Evolutionary conservation across 495 filamentous ascomycete species (phyloP), one percentile per base, ranked within the genome.

Genomic region (Viridothelium virens): DNA sequence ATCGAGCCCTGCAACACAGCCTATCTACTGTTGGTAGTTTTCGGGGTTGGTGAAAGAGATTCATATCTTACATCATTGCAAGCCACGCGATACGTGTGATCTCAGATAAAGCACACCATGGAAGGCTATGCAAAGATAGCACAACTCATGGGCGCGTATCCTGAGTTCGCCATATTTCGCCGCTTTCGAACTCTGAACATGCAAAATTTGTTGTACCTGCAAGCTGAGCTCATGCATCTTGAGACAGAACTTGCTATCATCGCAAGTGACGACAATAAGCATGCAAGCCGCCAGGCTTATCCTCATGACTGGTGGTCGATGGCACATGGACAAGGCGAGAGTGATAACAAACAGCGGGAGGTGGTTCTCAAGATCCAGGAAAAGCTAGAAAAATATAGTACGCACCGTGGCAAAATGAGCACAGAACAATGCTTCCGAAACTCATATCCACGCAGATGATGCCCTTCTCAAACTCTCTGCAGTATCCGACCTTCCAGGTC

Each of bases 171-270:
- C 25, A 69, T 69, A 12, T 61, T 63, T 56, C 37, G 67, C 11
- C 63, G 63, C 9, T 69, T 69, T 39, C 50, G 63, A 16, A 18
- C 53, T 10, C 38, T 69, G 31, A 69, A 69, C 56, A 44, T 59
- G 1, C 48, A 66, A 38, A 66, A 69, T 50, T 41, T 69, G 18
- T 61, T 63, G 33, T 63, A 38, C 9, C 11, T 63, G 25, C 62
- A 63, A 63, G 66, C 66, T 2, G 66, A 68, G 38, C 53, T 68
- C 7, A 47, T 44, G 33, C 47, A 61, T n/a, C 62, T 68, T 10
- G 66, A 68, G 38, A 36, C 14, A 9, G 65, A 62, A 31, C 56
- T 65, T 12, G 33, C 7, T 16, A 33, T 11, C 18, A 41, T 38
- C 41, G 41, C 41, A 46, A 46, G 41, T 16, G 41, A 46, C 14